Base-by-base conservation (phyloP, 2,329 filamentous ascomycete genomes). In the Ophioceras dolichostomum region DNA sequence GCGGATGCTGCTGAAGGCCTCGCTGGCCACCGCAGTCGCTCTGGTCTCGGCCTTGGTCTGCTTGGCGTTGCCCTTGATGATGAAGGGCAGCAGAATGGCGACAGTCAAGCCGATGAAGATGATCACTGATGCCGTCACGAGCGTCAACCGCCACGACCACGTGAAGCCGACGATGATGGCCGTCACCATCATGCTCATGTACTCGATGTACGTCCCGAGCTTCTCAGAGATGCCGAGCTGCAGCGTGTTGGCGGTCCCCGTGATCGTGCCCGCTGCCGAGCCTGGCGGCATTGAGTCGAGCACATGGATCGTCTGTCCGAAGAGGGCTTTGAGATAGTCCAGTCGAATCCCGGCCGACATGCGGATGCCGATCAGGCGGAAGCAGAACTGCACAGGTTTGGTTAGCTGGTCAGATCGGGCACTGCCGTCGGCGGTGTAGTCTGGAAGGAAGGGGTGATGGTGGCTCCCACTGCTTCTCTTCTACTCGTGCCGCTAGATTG, bases 141-240 rank as follows among this genome's bases (percentile, higher is more conserved):
- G 60, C 1, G 75, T 72, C 20, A 79, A 58, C 4, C 64, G 56
- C 72, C 75, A 79, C 46, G 61, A 74, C 47, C 65, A 70, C 5
- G 57, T 62, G 46, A 78, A 74, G 10, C 73, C 69, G 17, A 76
- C 63, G 42, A 73, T 53, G 36, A 72, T 59, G 19, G 72, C 61
- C 13, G 71, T 53, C 22, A 73, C 50, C 37, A 76, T 64, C 19
- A 69, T 68, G 0, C 71, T 53, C 2, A 55, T 54, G 44, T 61
- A 77, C 48, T 79, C 73, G 39, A 79, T 47, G 32, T 76, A 69
- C 2, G 64, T 64, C 7, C 71, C 73, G 1, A 80, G 59, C 47
- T 77, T 77, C 49, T 79, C 74, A 0, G 73, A 77, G 28, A 79
- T 76, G 3, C 76, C 76, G 10, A 78, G 57, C 53, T 80, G 76